Conservation (phyloP, 2,329 filamentous ascomycete genomes). For the Fusarium sp. region DNA sequence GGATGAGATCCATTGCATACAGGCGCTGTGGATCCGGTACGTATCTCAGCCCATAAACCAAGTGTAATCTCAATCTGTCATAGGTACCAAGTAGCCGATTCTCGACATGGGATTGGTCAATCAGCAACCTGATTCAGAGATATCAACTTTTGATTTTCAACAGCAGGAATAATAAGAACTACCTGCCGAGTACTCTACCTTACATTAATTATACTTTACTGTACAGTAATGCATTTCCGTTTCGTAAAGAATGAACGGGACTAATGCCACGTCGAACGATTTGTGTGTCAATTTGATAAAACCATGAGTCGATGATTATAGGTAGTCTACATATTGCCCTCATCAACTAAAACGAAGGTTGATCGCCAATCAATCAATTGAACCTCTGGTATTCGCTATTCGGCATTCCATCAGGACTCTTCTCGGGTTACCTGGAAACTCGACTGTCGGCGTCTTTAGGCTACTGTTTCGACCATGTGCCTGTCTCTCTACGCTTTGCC, state of each 20-base stretch:
- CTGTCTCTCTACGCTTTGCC: not conserved
- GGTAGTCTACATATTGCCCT: not conserved
- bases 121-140: conserved; percentile 28
- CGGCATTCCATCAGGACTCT: conserved; percentile 5
- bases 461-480: conserved; percentile 32
- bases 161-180: conserved; percentile 18
- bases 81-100: conserved; percentile 12
- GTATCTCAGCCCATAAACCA: conserved; percentile 23
- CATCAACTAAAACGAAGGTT: not conserved
- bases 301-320: not conserved
- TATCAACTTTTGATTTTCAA: conserved; percentile 38
- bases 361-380: conserved; percentile 14
- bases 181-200: not conserved
- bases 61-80: conserved; percentile 45
- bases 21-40: conserved; percentile 31
- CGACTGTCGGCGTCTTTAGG: conserved; percentile 24
- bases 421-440: not conserved
- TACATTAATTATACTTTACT: not conserved
- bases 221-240: not conserved
- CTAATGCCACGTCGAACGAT: conserved; percentile 28
- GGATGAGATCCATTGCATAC: conserved; percentile 3
- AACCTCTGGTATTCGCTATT: conserved; percentile 16
- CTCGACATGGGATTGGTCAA: conserved; percentile 33
- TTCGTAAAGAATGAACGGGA: conserved; percentile 1
- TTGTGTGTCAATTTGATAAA: not conserved